Base-by-base conservation (phyloP, 768 basidiomycete species). In the Sarcomyxa edulis region DNA sequence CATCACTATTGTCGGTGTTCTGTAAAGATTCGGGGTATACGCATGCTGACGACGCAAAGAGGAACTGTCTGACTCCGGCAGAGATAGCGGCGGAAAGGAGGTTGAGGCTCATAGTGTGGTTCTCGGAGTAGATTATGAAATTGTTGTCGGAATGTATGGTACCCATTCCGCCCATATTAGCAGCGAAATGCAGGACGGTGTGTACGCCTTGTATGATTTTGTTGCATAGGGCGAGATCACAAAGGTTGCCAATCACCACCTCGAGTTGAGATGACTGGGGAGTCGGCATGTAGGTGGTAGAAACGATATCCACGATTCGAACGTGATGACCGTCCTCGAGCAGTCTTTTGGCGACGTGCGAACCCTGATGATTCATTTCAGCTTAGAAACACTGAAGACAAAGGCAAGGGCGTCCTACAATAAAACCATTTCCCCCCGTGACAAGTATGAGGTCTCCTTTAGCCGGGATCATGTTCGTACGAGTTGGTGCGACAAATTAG, bases 91-190 rank as follows among this genome's bases (percentile, higher is more conserved):
- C 71, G 1, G 47, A 24, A 22, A 80, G 48, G 23, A 79, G 36
- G 37, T 75, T 72, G 7, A 60, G 32, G 1, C 72, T 75, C 65
- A 80, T 78, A 5, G 42, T 25, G 16, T 72, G 62, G 42, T 81
- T 79, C 18, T 69, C 59, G 5, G 47, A 40, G 45, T 78, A 81
- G 19, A 78, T 73, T 12, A 43, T 42, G 29, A 66, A 56, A 33
- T 74, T 71, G 48, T 80, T 79, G 0, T 48, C 55, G 4, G 56
- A 48, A 44, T 79, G 76, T 32, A 80, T 81, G 0, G 67, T 66
- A 2, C 78, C 78, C 79, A 81, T 81, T 0, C 78, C 78, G 3
- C 76, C 78, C 77, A 77, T 78, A 15, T 62, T 72, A 2, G 77
- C 78, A 8, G 78, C 74, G 44, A 80, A 72, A 50, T 81, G 78